Percentiles rank a stretch among this genome's conserved stretches.
These are phyloP conservation scores for Dichotomocladium elegans DNA, from an alignment of 371 early-diverging fungal species.

Conservation along the genomic window DNA sequence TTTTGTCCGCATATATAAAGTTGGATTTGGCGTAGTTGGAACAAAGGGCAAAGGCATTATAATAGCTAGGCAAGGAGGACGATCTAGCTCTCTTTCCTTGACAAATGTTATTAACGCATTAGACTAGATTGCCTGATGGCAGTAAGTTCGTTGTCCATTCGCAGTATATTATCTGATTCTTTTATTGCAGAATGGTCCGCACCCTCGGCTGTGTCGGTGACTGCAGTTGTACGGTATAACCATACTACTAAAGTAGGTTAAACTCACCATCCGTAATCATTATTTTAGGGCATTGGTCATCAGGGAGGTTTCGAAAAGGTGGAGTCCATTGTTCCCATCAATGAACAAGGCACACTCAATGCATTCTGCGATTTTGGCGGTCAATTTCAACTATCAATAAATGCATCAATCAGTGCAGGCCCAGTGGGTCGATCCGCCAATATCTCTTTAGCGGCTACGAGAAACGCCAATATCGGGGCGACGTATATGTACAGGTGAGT, in stretches of 20 bases:
- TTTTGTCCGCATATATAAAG: constrained; percentile 27
- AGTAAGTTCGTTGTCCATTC: too few relatives aligned
- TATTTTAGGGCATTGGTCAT: constrained; percentile 30
- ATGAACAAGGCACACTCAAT: constrained; percentile 37
- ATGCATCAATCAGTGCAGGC: constrained; percentile 31
- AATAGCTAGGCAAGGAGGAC: constrained; percentile 34
- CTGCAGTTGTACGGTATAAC: constrained; percentile 33
- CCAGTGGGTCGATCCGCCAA: constrained; percentile 33
- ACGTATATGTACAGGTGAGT: constrained; percentile 37
- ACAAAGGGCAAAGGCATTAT: constrained; percentile 38
- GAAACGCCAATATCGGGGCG: constrained; percentile 22
- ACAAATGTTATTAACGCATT: neutral
- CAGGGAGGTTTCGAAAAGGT: constrained; percentile 32
- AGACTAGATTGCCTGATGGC: constrained; percentile 31
- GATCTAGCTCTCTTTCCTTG: neutral
- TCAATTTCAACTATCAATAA: constrained; percentile 33
- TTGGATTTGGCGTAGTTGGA: constrained; percentile 30
- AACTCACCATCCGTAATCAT: too few relatives aligned
- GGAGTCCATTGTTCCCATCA: constrained; percentile 39
- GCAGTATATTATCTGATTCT: neutral
- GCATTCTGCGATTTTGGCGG: constrained; percentile 42
- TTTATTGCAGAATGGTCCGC: constrained; percentile 33
- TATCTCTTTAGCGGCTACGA: constrained; percentile 20
- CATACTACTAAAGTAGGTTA: too few relatives aligned
- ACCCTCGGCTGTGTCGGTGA: constrained; percentile 39